Evolutionary conservation across 495 filamentous ascomycete species (phyloP), one percentile per base, ranked within the genome.

Genomic region (Durotheca rogersii): DNA sequence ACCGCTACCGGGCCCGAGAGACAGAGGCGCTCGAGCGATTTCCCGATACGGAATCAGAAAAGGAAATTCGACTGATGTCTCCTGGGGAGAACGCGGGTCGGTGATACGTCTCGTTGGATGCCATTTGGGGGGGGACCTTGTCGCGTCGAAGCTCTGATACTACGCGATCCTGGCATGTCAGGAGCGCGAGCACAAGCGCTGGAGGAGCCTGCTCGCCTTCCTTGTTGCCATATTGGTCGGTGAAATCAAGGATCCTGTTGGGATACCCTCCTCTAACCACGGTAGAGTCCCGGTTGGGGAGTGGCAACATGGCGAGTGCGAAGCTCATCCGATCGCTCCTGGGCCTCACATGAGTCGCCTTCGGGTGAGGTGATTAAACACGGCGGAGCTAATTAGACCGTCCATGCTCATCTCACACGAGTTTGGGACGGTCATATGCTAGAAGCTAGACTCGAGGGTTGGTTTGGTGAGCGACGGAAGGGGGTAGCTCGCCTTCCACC

Each of bases 181-280:
- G 52, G 48, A 18, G 29, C 14, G 41, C 19, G 41, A 15, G 32
- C 17, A 41, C 20, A 34, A 46, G 35, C 37, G 27, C 40, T 48
- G 11, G 38, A 12, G 14, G 18, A 20, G 16, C 7, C 21, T 23
- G 36, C 21, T 32, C 35, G 25, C 14, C 43, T 18, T 31, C 14
- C 43, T 18, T 30, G 30, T 17, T 17, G n/a, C 23, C 7, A n/a
- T 33, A 32, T n/a, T 16, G 18, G 15, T 18, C 25, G 3, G 10
- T 10, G 17, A 12, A 23, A 15, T 23, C 19, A 10, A 7, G 25
- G 40, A 45, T 1, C 4, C 31, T 30, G 6, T 4, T 11, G 38
- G 49, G 20, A 16, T 19, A 37, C 7, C 4, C 17, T 34, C 19
- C 27, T 20, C 16, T 19, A 12, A 43, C 5, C 23, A 16, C 21